Conservation (phyloP, 2,329 filamentous ascomycete genomes). For the Aspergillus ibericus region DNA sequence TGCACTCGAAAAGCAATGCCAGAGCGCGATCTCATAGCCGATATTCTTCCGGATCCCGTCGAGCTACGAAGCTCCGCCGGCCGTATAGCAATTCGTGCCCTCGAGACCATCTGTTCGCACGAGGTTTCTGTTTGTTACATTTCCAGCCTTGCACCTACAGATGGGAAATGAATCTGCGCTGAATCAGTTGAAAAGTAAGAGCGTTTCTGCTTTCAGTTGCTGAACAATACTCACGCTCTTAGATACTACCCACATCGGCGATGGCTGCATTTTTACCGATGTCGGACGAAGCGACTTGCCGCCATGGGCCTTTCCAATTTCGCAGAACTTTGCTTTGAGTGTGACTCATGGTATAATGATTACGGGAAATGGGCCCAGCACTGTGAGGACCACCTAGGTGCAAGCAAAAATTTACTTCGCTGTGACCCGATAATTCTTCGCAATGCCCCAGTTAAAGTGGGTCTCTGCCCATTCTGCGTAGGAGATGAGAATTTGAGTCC, state of each 20-base stretch:
- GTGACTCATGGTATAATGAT: constrained; percentile 14
- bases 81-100: constrained; percentile 3
- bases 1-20: constrained; percentile 14
- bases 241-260: constrained; percentile 10
- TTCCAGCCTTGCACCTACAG: constrained; percentile 4
- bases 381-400: constrained; percentile 13
- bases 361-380: constrained; percentile 7
- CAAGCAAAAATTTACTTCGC: constrained; percentile 10
- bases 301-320: constrained; percentile 7
- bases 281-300: constrained; percentile 1
- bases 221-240: constrained; percentile 1
- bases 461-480: constrained; percentile 15
- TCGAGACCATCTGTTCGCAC: constrained; percentile 14
- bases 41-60: constrained; percentile 1
- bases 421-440: constrained; percentile 16
- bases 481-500: constrained; percentile 3
- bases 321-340: constrained; percentile 16
- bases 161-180: constrained; percentile 8
- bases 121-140: constrained; percentile 5
- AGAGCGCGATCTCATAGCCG: constrained; percentile 16
- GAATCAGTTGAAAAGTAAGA: constrained; percentile 12
- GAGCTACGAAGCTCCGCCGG: constrained; percentile 10
- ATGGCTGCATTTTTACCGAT: constrained; percentile 19
- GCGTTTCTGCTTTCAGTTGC: background rate
- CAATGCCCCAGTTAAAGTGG: constrained; percentile 16